Conservation (phyloP, 371 early-diverging fungal genomes). For the Mortierella sp. region DNA sequence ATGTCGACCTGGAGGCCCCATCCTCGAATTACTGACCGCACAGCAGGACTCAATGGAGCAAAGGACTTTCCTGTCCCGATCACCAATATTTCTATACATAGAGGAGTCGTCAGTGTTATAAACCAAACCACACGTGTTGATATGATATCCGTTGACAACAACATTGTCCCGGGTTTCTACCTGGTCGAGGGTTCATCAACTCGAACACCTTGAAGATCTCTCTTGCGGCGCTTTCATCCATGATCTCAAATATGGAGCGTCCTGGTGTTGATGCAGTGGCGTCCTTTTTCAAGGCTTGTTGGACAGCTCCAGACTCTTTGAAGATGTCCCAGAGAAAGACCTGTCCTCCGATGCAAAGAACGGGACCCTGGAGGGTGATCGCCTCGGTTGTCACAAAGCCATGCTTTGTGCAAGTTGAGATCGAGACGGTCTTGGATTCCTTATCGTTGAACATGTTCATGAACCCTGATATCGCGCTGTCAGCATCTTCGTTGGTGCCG, state of each 20-base stretch:
- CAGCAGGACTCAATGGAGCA: constrained; percentile 62
- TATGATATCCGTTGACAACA: background rate
- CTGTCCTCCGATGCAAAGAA: constrained; percentile 53
- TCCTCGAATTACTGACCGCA: constrained; percentile 61
- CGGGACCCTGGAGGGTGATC: constrained; percentile 45
- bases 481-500: constrained; percentile 44
- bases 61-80: constrained; percentile 68
- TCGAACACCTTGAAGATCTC: constrained; percentile 54
- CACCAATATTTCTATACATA: constrained; percentile 59
- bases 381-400: constrained; percentile 54
- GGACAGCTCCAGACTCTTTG: constrained; percentile 34
- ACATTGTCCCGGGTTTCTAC: constrained; percentile 8
- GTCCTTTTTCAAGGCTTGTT: constrained; percentile 15
- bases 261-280: constrained; percentile 2
- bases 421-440: constrained; percentile 43
- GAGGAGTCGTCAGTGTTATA: too few relatives aligned
- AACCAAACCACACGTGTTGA: background rate
- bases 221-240: constrained; percentile 46
- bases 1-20: constrained; percentile 71
- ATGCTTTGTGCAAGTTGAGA: constrained; percentile 48
- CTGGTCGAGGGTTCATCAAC: constrained; percentile 51
- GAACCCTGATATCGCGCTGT: constrained; percentile 51
- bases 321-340: constrained; percentile 52
- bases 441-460: constrained; percentile 52
- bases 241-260: constrained; percentile 39